Percentiles rank a stretch among this genome's conserved stretches.
These are phyloP conservation scores for Phytophthora meadii DNA, from an alignment of 352 stramenopile species.

Conservation along the genomic window DNA sequence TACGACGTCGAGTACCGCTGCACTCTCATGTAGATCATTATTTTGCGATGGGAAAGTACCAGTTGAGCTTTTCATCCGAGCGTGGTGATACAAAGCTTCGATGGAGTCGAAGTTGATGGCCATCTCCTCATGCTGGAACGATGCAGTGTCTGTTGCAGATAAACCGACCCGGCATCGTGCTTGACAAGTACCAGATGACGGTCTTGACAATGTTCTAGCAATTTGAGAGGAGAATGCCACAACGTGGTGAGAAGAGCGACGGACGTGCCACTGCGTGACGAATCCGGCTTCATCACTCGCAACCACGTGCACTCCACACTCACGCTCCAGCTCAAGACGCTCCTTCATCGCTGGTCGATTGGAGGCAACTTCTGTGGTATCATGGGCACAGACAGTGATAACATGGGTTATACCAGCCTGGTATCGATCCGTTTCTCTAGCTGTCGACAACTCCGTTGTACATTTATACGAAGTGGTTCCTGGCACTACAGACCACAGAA, in stretches of 20 bases:
- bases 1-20: constrained; percentile 8
- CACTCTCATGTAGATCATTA: not conserved
- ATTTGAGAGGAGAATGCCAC: constrained; percentile 7
- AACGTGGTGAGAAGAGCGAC: not conserved
- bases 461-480: constrained; percentile 36
- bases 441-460: constrained; percentile 24
- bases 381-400: constrained; percentile 12
- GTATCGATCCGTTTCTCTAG: not conserved
- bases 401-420: constrained; percentile 25
- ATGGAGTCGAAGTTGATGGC: constrained; percentile 60
- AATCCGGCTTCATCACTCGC: constrained; percentile 53
- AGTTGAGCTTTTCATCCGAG: constrained; percentile 15
- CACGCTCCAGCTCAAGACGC: constrained; percentile 29
- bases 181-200: constrained; percentile 14
- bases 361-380: constrained; percentile 32
- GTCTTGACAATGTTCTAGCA: constrained; percentile 12
- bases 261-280: constrained; percentile 50
- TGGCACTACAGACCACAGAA: constrained; percentile 48
- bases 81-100: constrained; percentile 54
- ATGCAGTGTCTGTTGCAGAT: constrained; percentile 21
- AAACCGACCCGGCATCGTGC: constrained; percentile 5
- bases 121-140: constrained; percentile 69
- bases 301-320: constrained; percentile 47
- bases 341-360: constrained; percentile 37
- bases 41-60: not conserved